These are phyloP conservation scores for Tausonia pullulans DNA, from an alignment of 1,284 basidiomycete genomes.

Conservation along the genomic window DNA sequence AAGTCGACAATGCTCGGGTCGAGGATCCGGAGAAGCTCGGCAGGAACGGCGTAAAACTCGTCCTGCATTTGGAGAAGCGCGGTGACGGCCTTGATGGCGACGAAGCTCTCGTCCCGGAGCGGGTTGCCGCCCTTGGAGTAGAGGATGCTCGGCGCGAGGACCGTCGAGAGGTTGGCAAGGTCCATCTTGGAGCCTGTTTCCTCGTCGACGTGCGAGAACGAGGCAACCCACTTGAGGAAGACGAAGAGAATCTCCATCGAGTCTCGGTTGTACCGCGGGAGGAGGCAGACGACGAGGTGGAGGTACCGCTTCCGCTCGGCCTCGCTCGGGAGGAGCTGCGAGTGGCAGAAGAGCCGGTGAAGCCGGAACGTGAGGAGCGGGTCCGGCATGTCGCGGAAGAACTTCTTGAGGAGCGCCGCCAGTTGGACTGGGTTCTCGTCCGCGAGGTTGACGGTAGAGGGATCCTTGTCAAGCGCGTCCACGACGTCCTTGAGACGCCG, in stretches of 20 bases:
- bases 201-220: conserved; percentile 95
- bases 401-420: conserved; percentile 93
- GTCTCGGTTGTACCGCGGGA: conserved; percentile 90
- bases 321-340: conserved; percentile 61
- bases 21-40: conserved; percentile 69
- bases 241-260: conserved; percentile 97
- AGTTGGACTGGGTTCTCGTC: conserved; percentile 96
- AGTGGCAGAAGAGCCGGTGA: conserved; percentile 76
- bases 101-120: conserved; percentile 84
- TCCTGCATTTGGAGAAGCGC: conserved; percentile 85
- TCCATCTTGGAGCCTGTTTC: conserved; percentile 99
- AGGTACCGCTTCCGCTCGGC: conserved; percentile 71
- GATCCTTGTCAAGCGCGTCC: conserved; percentile 87
- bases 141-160: conserved; percentile 93
- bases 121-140: conserved; percentile 74
- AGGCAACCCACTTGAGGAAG: conserved; percentile 98
- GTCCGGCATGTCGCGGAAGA: conserved; percentile 90
- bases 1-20: conserved; percentile 63
- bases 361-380: conserved; percentile 91
- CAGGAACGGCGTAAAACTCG: conserved; percentile 79
- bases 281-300: conserved; percentile 72
- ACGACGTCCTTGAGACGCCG: conserved; percentile 78
- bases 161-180: conserved; percentile 88
- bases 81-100: conserved; percentile 75
- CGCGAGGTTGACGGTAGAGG: conserved; percentile 74